Evolutionary conservation across 352 stramenopile genomes (phyloP).

Genomic region (Globisporangium radiosum): DNA sequence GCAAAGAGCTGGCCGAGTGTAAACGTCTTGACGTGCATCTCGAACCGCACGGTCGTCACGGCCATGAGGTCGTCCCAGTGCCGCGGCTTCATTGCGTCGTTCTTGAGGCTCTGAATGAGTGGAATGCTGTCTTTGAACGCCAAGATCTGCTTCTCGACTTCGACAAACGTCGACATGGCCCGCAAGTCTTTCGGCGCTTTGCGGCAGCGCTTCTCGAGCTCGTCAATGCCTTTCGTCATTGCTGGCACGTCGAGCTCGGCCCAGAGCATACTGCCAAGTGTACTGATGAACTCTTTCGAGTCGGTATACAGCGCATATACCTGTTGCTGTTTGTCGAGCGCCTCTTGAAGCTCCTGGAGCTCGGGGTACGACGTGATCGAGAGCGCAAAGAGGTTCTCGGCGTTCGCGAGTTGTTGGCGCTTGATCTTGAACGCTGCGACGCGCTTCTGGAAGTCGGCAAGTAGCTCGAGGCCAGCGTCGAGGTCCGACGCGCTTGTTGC

Average conservation of each 20-base stretch:
- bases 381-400: slow-evolving; percentile 92
- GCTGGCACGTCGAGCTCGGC: slow-evolving; percentile 88
- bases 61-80: slow-evolving; percentile 89
- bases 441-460: slow-evolving; percentile 81
- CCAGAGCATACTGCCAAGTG: slow-evolving; percentile 89
- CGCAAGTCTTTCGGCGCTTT: slow-evolving; percentile 91
- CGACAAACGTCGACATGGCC: slow-evolving; percentile 85
- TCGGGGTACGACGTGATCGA: slow-evolving; percentile 89
- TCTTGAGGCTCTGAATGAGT: slow-evolving; percentile 92
- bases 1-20: slow-evolving; percentile 90
- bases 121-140: slow-evolving; percentile 94
- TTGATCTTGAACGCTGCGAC: slow-evolving; percentile 70
- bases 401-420: slow-evolving; percentile 89
- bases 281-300: slow-evolving; percentile 91
- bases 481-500: slow-evolving; percentile 79
- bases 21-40: slow-evolving; percentile 91
- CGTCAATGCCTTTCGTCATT: slow-evolving; percentile 90
- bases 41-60: slow-evolving; percentile 88
- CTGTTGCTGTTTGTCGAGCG: slow-evolving; percentile 82
- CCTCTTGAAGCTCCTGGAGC: slow-evolving; percentile 80
- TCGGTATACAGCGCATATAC: slow-evolving; percentile 92
- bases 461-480: slow-evolving; percentile 84
- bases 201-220: slow-evolving; percentile 89
- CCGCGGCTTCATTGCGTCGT: slow-evolving; percentile 89
- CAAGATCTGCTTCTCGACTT: slow-evolving; percentile 88